A percentile compares a stretch with the other conserved stretches of the same genome.
Evolutionary conservation across 345 rosid genomes (phyloP).

Genomic region (Arabis alpina): DNA sequence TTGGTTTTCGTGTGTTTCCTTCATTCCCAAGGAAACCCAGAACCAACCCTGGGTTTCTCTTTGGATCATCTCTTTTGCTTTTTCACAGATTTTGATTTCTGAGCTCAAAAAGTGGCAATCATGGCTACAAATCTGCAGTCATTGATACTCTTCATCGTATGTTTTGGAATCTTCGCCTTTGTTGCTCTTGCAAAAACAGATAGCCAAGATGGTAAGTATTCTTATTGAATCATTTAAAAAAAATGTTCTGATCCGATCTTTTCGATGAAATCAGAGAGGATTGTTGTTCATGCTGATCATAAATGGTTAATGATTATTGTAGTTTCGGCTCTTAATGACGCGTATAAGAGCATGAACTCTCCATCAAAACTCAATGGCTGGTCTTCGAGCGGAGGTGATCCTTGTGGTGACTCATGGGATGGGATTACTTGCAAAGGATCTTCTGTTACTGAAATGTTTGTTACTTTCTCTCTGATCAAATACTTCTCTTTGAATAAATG

Average conservation of each 20-base stretch:
- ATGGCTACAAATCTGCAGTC: conserved; percentile 28
- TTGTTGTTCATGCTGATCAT: conserved; percentile 3
- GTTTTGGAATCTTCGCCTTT: conserved; percentile 44
- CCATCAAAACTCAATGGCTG: conserved; percentile 74
- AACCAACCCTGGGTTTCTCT: conserved; percentile 43
- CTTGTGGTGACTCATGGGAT: conserved; percentile 87
- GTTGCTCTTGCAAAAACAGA: conserved; percentile 59
- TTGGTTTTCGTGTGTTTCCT: conserved; percentile 45
- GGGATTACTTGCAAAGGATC: conserved; percentile 88
- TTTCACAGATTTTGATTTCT: conserved; percentile 8
- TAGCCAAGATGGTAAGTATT: conserved; percentile 56
- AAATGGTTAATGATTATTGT: conserved; percentile 32
- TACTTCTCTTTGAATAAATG: neutral
- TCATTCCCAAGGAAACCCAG: conserved; percentile 43
- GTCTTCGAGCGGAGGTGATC: conserved; percentile 82
- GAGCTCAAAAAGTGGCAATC: conserved; percentile 25
- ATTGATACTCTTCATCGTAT: conserved; percentile 39
- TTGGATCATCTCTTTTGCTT: conserved; percentile 28
- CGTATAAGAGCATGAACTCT: conserved; percentile 79
- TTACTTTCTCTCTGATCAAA: conserved; percentile 13
- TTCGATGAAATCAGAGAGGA: neutral
- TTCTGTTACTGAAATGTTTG: conserved; percentile 75
- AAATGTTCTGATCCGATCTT: neutral
- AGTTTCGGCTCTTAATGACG: conserved; percentile 86
- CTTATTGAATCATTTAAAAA: conserved; percentile 18